These are phyloP conservation scores for Coemansia biformis DNA, from an alignment of 192 early-diverging fungal species.

Conservation along the genomic window DNA sequence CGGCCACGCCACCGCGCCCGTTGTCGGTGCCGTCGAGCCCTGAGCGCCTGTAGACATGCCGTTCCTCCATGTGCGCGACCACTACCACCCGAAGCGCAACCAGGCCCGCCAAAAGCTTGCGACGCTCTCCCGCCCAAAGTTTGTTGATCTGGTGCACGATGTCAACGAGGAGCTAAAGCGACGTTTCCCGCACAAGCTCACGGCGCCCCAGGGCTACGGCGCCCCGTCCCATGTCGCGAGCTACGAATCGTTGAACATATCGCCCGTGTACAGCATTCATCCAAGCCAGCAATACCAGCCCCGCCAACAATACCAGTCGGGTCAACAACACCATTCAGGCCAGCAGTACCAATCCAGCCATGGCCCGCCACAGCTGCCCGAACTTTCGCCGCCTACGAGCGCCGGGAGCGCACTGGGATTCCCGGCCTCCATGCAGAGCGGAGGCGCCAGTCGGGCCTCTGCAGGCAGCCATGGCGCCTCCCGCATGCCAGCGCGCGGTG, in stretches of 20 bases:
- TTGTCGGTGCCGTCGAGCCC: too few relatives aligned
- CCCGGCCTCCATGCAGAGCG: constrained; percentile 4
- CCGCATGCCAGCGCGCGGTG: constrained; percentile 5
- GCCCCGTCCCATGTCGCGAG: constrained; percentile 16
- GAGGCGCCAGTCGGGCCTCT: not conserved
- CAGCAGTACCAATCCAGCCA: constrained; percentile 11
- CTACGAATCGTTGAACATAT: constrained; percentile 31
- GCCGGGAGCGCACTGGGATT: constrained; percentile 19
- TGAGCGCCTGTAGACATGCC: too few relatives aligned
- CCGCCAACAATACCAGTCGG: constrained; percentile 2
- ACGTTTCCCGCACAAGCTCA: constrained; percentile 47
- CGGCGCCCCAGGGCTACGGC: constrained; percentile 7
- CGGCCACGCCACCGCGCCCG: too few relatives aligned
- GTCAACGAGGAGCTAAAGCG: constrained; percentile 68
- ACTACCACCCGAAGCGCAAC: constrained; percentile 88
- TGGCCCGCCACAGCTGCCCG: constrained; percentile 3
- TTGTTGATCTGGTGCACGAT: constrained; percentile 89
- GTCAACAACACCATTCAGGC: too few relatives aligned
- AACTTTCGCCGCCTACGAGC: constrained; percentile 31
- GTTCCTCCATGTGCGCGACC: constrained; percentile 74
- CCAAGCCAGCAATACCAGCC: constrained; percentile 15
- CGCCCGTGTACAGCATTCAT: constrained; percentile 18
- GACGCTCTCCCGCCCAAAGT: constrained; percentile 78
- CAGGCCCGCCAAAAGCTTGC: constrained; percentile 94
- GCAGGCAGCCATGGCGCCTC: not conserved